phyloP scores from a whole-genome alignment of 1,139 yeast genomes.

The Geotrichum carabidarum region DNA sequence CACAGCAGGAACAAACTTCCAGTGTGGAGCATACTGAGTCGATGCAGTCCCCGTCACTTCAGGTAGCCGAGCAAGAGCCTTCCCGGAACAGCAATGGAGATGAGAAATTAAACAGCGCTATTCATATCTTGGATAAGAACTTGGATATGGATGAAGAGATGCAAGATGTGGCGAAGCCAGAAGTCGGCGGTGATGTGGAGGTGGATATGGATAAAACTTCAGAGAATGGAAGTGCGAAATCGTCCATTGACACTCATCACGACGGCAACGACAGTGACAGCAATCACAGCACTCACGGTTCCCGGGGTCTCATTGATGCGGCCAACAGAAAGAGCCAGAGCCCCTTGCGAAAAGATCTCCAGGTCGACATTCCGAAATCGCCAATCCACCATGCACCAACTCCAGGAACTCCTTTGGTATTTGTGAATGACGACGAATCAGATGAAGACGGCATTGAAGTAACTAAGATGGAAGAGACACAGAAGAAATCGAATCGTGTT shows the following conservation, averaged over 20 bases:
- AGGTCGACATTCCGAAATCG: background rate
- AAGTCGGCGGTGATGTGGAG: constrained; percentile 3
- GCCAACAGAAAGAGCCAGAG: background rate
- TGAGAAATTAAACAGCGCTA: background rate
- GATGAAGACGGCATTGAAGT: background rate
- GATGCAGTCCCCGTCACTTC: background rate
- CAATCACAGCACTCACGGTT: background rate
- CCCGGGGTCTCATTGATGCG: background rate
- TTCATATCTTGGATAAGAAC: background rate
- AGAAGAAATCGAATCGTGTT: background rate
- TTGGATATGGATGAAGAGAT: background rate
- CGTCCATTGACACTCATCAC: background rate
- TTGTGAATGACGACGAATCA: background rate
- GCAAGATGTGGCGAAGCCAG: background rate
- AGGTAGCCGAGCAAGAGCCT: background rate
- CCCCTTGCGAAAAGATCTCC: too few relatives aligned
- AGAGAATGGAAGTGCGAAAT: background rate
- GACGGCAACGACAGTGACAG: background rate
- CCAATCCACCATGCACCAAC: background rate
- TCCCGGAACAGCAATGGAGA: background rate
- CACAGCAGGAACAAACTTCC: background rate
- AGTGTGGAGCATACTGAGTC: background rate
- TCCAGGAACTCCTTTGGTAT: background rate
- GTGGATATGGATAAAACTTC: background rate
- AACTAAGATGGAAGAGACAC: background rate